Percentiles rank a stretch among this genome's conserved stretches.
Evolutionary conservation across 805 yeast species (phyloP).

Genomic region (Ogataea dorogensis): DNA sequence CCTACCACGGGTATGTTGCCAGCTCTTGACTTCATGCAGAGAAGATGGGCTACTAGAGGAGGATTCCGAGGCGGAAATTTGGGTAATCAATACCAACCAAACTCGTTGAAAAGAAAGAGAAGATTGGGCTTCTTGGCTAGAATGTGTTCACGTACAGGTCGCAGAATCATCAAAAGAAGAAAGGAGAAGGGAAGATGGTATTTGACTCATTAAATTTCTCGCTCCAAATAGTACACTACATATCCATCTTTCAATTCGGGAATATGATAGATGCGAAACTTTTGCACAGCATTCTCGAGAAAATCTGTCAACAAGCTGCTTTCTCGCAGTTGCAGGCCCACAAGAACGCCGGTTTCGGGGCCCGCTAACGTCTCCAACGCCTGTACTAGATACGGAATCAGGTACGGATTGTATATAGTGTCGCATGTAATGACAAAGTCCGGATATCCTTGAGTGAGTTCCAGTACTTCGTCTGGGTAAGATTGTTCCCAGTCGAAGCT

Average conservation of each 20-base stretch:
- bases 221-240: constrained; percentile 40
- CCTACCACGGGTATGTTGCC: constrained; percentile 24
- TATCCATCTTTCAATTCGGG: constrained; percentile 42
- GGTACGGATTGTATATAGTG: constrained; percentile 61
- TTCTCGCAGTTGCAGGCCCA: constrained; percentile 57
- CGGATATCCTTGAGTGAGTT: constrained; percentile 25
- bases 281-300: constrained; percentile 33
- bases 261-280: constrained; percentile 38
- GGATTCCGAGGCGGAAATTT: constrained; percentile 81
- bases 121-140: constrained; percentile 87
- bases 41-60: constrained; percentile 47
- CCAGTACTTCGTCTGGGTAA: constrained; percentile 11
- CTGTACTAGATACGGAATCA: constrained; percentile 48
- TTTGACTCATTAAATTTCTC: constrained; percentile 58
- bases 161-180: constrained; percentile 75
- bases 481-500: constrained; percentile 64
- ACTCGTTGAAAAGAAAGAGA: constrained; percentile 85
- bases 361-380: constrained; percentile 41
- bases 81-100: constrained; percentile 95
- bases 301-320: constrained; percentile 48
- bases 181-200: constrained; percentile 92
- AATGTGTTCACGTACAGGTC: constrained; percentile 68
- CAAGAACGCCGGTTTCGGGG: constrained; percentile 34
- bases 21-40: constrained; percentile 21
- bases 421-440: constrained; percentile 62